Percentiles rank a stretch among this genome's conserved stretches.
phyloP scores from a whole-genome alignment of 768 basidiomycete genomes.

The Agaricus sinodeliciosus region DNA sequence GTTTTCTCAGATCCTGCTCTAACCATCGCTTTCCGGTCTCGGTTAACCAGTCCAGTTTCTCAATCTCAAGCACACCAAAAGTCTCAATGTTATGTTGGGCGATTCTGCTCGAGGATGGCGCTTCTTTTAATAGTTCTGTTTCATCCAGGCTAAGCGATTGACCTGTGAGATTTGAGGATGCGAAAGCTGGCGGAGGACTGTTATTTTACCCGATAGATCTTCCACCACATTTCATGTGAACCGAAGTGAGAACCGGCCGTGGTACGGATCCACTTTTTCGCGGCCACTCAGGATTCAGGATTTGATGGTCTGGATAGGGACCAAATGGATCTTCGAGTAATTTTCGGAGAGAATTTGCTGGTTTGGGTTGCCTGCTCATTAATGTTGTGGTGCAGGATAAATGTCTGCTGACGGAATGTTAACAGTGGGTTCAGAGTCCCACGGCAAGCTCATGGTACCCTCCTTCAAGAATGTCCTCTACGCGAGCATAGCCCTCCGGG shows the following conservation, averaged over 20 bases:
- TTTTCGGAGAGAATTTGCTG: background rate
- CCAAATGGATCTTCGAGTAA: slow-evolving; percentile 14
- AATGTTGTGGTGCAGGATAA: background rate
- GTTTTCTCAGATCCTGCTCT: slow-evolving; percentile 35
- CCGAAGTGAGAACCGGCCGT: slow-evolving; percentile 13
- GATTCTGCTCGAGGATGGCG: slow-evolving; percentile 18
- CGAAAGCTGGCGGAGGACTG: background rate
- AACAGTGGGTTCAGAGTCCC: slow-evolving; percentile 3
- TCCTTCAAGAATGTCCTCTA: slow-evolving; percentile 50
- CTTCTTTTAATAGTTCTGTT: slow-evolving; percentile 31
- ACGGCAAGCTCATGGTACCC: slow-evolving; percentile 18
- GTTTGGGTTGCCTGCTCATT: background rate
- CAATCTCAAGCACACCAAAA: slow-evolving; percentile 44
- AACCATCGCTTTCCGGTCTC: slow-evolving; percentile 33
- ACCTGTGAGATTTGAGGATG: background rate
- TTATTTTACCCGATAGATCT: slow-evolving; percentile 3
- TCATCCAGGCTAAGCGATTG: slow-evolving; percentile 36
- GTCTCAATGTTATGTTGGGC: slow-evolving; percentile 33
- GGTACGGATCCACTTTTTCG: slow-evolving; percentile 5
- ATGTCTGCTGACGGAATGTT: background rate
- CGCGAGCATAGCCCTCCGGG: slow-evolving; percentile 50
- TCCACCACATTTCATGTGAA: slow-evolving; percentile 15
- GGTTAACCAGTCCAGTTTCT: slow-evolving; percentile 43
- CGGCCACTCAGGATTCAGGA: slow-evolving; percentile 18
- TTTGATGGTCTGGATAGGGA: slow-evolving; percentile 18